Evolutionary conservation across 371 early-diverging fungal species (phyloP).

Genomic region (Mortierella sp.): DNA sequence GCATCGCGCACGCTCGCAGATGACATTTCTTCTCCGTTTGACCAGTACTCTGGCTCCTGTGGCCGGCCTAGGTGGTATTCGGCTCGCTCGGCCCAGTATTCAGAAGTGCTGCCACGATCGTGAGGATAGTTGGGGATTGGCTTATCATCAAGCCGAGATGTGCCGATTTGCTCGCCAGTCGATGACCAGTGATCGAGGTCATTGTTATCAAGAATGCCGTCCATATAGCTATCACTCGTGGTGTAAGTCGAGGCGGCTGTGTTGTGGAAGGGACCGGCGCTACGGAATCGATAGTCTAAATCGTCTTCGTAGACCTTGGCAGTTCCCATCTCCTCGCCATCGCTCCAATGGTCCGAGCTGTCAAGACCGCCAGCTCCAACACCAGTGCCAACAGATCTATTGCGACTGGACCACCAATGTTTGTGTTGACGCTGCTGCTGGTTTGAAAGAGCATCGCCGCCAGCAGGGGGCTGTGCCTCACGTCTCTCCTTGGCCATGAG

Average conservation of each 20-base stretch:
- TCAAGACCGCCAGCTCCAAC: background rate
- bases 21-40: constrained; percentile 30
- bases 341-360: background rate
- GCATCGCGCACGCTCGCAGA: constrained; percentile 35
- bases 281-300: background rate
- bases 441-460: background rate
- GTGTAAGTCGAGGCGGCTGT: background rate
- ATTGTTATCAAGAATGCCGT: constrained; percentile 14
- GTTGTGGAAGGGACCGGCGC: constrained; percentile 2
- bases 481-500: constrained; percentile 3
- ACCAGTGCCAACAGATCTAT: constrained; percentile 1
- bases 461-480: constrained; percentile 1
- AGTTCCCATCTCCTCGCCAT: constrained; percentile 37
- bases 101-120: background rate
- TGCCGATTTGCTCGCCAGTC: constrained; percentile 9
- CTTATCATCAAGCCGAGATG: constrained; percentile 5
- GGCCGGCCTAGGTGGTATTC: background rate
- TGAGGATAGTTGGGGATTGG: background rate
- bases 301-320: constrained; percentile 21
- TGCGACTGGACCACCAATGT: constrained; percentile 26
- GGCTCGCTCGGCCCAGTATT: background rate
- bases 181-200: constrained; percentile 10
- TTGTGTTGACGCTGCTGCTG: constrained; percentile 1
- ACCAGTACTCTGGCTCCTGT: constrained; percentile 22
- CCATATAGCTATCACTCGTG: constrained; percentile 9